phyloP scores from a whole-genome alignment of 257 asterid genomes.

The Solanum bulbocastanum region DNA sequence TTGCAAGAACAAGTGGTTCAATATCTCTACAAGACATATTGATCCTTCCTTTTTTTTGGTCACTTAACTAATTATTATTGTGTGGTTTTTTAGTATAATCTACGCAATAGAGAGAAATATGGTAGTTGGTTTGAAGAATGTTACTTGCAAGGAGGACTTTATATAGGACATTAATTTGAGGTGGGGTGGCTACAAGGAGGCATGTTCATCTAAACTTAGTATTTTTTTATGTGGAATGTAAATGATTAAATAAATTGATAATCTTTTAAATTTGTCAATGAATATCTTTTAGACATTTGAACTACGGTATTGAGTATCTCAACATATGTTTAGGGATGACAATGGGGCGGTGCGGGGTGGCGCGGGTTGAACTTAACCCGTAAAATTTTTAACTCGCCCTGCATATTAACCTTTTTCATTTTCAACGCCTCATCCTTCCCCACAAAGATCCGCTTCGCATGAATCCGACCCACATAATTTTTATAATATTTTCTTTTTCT shows the following conservation, averaged over 20 bases:
- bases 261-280: no score
- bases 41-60: neutral
- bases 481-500: no score
- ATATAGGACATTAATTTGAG: neutral
- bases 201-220: neutral
- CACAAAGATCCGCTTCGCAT: no score
- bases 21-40: slow-evolving; percentile 15
- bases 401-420: no score
- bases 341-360: no score
- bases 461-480: no score
- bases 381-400: no score
- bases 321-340: no score
- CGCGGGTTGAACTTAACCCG: no score
- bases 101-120: neutral
- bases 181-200: neutral
- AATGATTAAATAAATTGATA: neutral
- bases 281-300: neutral
- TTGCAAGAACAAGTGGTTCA: slow-evolving; percentile 56
- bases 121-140: neutral
- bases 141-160: neutral
- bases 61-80: neutral
- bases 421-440: no score
- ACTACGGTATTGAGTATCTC: no score
- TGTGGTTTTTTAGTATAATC: neutral
- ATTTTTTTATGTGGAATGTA: neutral